Evolutionary conservation across 257 asterid genomes (phyloP).

Genomic region (Pogostemon cablin): DNA sequence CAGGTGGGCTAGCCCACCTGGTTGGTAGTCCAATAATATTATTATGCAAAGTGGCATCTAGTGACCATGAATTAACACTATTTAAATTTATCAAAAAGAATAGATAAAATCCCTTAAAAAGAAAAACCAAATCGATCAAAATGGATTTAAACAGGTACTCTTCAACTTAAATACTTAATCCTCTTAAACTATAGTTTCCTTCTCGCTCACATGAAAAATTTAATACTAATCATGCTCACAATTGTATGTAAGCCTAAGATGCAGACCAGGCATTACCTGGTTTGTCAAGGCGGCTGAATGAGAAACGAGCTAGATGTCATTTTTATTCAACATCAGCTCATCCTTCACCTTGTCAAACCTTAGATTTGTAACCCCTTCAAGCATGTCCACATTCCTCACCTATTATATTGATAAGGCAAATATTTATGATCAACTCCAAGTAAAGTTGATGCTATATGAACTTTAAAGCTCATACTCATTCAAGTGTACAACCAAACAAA

Average conservation of each 20-base stretch:
- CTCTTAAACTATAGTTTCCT: conserved; percentile 64
- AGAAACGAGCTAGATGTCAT: conserved; percentile 79
- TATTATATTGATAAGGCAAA: not conserved
- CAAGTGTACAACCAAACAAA: not conserved
- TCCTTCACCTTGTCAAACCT: conserved; percentile 89
- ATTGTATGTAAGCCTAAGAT: not conserved
- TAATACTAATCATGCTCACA: not conserved
- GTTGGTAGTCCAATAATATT: too few relatives aligned
- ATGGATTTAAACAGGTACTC: not conserved
- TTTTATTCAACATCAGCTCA: conserved; percentile 74
- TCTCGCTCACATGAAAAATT: conserved; percentile 59
- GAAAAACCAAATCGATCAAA: not conserved
- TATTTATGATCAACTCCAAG: not conserved
- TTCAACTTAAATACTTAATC: conserved; percentile 25
- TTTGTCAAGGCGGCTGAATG: conserved; percentile 76
- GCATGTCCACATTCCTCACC: conserved; percentile 93
- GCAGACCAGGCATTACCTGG: conserved; percentile 45
- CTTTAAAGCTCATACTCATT: not conserved
- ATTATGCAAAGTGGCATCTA: too few relatives aligned
- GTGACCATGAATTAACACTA: too few relatives aligned
- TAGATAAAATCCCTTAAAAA: not conserved
- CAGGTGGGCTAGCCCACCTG: too few relatives aligned
- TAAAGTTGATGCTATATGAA: not conserved
- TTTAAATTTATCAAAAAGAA: too few relatives aligned
- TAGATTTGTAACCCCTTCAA: conserved; percentile 66